Conservation (phyloP, 2,329 filamentous ascomycete genomes). For the Neopestalotiopsis sp. region DNA sequence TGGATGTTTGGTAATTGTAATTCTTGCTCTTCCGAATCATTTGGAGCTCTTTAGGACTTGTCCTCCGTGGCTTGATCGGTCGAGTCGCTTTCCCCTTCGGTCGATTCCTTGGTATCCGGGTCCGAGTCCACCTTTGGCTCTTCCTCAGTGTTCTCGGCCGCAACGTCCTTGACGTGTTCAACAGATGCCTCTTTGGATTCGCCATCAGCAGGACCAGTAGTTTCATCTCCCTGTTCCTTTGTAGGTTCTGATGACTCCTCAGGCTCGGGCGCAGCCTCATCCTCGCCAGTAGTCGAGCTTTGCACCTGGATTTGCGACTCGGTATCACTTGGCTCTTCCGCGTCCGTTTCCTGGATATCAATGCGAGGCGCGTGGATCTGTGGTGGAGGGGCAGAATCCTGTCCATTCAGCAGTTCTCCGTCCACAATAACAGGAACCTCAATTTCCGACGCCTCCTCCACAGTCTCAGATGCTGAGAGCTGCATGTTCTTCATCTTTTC, state of each 20-base stretch:
- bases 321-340: conserved; percentile 25
- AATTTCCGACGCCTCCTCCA: conserved; percentile 55
- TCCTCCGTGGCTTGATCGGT: neutral
- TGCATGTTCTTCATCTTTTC: conserved; percentile 52
- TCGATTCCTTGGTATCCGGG: conserved; percentile 1
- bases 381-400: conserved; percentile 25
- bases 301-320: conserved; percentile 17
- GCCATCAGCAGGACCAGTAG: neutral
- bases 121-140: neutral
- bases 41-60: neutral
- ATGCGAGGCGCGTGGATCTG: conserved; percentile 14
- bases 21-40: neutral
- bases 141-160: conserved; percentile 10
- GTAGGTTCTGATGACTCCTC: conserved; percentile 31
- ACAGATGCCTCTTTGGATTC: conserved; percentile 7
- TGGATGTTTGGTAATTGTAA: neutral
- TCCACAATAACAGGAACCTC: conserved; percentile 47
- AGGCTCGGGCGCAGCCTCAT: conserved; percentile 26
- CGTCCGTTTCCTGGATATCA: conserved; percentile 21
- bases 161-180: conserved; percentile 15
- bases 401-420: conserved; percentile 35
- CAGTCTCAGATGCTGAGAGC: conserved; percentile 59
- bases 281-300: conserved; percentile 24
- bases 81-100: neutral
- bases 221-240: conserved; percentile 22